Evolutionary conservation across 345 rosid species (phyloP), one percentile per base, ranked within the genome.

Genomic region (Hibiscus tridactylites): DNA sequence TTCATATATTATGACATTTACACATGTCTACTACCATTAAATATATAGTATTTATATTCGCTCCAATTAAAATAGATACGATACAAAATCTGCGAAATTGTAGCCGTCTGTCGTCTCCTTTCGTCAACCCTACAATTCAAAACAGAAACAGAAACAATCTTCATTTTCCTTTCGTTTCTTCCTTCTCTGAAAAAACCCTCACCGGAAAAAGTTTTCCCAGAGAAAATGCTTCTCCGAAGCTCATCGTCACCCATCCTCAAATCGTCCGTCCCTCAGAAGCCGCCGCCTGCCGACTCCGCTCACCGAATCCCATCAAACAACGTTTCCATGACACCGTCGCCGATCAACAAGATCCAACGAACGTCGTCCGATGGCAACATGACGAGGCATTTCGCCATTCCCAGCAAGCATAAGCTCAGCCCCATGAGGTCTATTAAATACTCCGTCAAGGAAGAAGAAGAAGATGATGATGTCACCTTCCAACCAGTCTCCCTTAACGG

Each of bases 151-250:
- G 39, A 0, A 35, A 35, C 39, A 35, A 35, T 35, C 39, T 6
- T 37, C 44, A 6, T 15, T 47, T 47, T 47, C 42, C 9, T 61
- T 61, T 61, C 29, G 17, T 9, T 61, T 37, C 44, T 35, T 35
- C 21, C 3, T 42, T 9, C 53, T 65, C 69, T 64, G 68, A 37
- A 9, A 37, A 39, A 39, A 65, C 69, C 7, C 33, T 42, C 29
- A 3, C 69, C 5, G 53, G 29, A 64, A 64, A 64, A 39, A 21
- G 68, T 19, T 29, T 17, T 63, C 9, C 19, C 35, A 24, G 53
- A 44, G 53, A 61, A 4, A 59, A 82, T 84, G 86, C 82, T 81
- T 74, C 77, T 81, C 1, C 68, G 83, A 58, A 84, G 83, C 76
- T 61, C 81, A 16, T 82, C 87, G 12, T 2, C 86, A 24, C 86